Base-by-base conservation (phyloP, 2,329 filamentous ascomycete species). In the Colletotrichum tamarilloi region DNA sequence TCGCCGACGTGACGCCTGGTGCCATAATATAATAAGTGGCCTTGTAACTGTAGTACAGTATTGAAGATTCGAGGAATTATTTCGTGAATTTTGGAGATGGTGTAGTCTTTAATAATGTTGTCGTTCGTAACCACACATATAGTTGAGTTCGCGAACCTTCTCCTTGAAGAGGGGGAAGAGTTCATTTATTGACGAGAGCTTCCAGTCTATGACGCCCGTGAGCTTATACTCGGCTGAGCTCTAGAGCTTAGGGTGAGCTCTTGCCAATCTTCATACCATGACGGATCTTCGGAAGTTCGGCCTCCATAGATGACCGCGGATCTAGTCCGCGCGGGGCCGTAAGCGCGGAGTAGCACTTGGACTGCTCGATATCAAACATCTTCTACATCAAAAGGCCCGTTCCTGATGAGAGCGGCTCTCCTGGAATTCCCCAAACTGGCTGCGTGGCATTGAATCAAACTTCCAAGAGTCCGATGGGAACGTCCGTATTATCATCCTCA, bases 391-490 rank as follows among this genome's bases (percentile, higher is more conserved):
- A 32, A 58, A 62, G 11, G 58, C 62, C 64, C 58, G 38, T 26
- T 58, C 12, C 16, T n/a, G 38, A n/a, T 22, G 28, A 62, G 26
- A n/a, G 4, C 3, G 12, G 28, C 62, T 72, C 64, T 68, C 65
- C 30, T 14, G 12, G n/a, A 58, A 68, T 72, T 72, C 16, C 69
- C 35, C 8, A 24, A 68, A 62, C 8, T 22, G 49, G 52, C 4
- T 8, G 4, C 6, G 22, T 14, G 26, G 32, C 28, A 19, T 16
- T 19, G 22, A 24, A 53, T 59, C 42, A 30, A 42, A 56, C 35
- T 52, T 22, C 5, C 9, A n/a, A 4, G 53, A 59, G 64, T 72
- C 69, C 69, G 69, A 26, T 68, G 65, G 69, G 52, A 63, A 68
- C 24, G 24, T 72, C 69, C 69, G 69, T 30, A 26, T 19, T 1